phyloP scores from a whole-genome alignment of 768 basidiomycete species.

The Leccinum subtestaceum region DNA sequence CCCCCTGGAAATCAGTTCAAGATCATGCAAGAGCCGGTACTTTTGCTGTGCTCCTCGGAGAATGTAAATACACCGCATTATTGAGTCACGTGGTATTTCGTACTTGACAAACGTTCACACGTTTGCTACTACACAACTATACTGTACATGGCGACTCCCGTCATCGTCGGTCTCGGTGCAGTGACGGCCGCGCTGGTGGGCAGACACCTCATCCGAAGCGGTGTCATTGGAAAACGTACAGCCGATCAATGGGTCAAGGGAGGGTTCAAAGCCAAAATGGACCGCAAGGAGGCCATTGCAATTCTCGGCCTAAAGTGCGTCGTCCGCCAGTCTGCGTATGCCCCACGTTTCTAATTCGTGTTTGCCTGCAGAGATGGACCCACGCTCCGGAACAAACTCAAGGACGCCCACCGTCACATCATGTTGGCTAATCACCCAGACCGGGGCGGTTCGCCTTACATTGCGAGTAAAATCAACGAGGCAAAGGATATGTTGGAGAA shows the following conservation, averaged over 20 bases:
- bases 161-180: no score
- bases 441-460: conserved; percentile 95
- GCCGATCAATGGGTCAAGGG: conserved; percentile 62
- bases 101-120: no score
- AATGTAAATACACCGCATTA: no score
- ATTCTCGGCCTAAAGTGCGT: conserved; percentile 94
- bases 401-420: conserved; percentile 94
- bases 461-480: conserved; percentile 98
- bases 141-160: no score
- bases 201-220: conserved; percentile 34
- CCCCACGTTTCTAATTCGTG: not conserved
- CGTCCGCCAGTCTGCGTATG: conserved; percentile 30
- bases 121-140: no score
- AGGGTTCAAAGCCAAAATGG: conserved; percentile 96
- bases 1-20: no score
- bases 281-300: conserved; percentile 74
- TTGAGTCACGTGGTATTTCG: no score
- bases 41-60: conserved; percentile 51
- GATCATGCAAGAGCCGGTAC: conserved; percentile 24
- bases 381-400: conserved; percentile 69
- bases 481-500: conserved; percentile 92
- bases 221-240: conserved; percentile 38
- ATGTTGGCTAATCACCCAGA: conserved; percentile 99
- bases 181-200: conserved; percentile 33
- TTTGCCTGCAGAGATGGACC: conserved; percentile 36